Evolutionary conservation across 2,329 filamentous ascomycete species (phyloP).

Genomic region (Aphanocladium album): DNA sequence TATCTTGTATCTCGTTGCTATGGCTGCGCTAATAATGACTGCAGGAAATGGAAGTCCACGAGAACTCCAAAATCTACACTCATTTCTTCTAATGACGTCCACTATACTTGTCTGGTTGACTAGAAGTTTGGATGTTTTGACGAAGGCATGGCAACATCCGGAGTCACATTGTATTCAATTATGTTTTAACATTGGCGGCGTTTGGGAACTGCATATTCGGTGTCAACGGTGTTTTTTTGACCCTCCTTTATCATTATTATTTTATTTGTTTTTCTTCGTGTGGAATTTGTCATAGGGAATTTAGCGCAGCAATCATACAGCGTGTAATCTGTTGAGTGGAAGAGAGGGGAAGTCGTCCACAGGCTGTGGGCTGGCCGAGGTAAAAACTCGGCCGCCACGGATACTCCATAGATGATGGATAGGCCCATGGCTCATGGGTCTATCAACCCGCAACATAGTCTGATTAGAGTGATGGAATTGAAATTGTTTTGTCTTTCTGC

Average conservation of each 20-base stretch:
- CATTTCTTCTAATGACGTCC: conserved; percentile 83
- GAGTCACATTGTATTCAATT: conserved; percentile 38
- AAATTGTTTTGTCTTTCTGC: background rate
- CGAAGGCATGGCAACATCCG: conserved; percentile 9
- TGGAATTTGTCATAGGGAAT: conserved; percentile 14
- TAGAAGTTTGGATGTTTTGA: conserved; percentile 9
- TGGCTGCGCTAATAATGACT: conserved; percentile 32
- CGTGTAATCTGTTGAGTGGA: conserved; percentile 17
- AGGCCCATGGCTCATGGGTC: too few species aligned
- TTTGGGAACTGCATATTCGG: conserved; percentile 55
- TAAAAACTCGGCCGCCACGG: background rate
- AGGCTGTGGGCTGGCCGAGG: background rate
- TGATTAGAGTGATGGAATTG: conserved; percentile 4
- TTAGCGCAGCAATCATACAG: conserved; percentile 15
- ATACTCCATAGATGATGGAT: background rate
- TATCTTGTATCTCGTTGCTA: background rate
- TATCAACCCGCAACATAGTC: background rate
- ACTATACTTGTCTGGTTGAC: background rate
- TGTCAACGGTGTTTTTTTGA: conserved; percentile 50
- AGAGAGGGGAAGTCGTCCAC: conserved; percentile 12
- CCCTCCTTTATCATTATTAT: conserved; percentile 32
- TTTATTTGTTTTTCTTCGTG: conserved; percentile 23
- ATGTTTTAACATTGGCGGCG: conserved; percentile 45
- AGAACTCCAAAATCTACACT: conserved; percentile 97
- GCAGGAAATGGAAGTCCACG: conserved; percentile 99